A percentile compares a stretch with the other conserved stretches of the same genome.
Evolutionary conservation across 225 moss, liverwort and hornwort genomes (phyloP).

Genomic region (Rhytidiadelphus loreus): DNA sequence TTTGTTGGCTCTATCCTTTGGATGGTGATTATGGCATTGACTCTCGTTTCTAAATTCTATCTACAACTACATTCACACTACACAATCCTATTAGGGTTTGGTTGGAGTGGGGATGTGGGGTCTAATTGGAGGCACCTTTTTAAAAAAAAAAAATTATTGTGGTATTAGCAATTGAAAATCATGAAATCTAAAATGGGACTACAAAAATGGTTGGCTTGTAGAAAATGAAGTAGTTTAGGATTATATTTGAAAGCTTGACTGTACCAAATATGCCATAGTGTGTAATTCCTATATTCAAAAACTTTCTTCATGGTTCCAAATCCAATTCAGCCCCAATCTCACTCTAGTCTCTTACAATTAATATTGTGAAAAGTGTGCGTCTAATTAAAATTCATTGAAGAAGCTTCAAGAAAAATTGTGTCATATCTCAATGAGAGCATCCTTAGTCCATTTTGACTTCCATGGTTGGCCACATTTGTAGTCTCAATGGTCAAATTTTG

Average conservation of each 20-base stretch:
- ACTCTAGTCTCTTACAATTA: not conserved
- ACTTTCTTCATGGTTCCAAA: not conserved
- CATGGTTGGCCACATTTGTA: not conserved
- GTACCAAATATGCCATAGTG: too few relatives aligned
- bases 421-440: not conserved
- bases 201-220: not conserved
- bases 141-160: not conserved
- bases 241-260: fast-evolving
- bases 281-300: not conserved
- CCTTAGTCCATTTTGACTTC: not conserved
- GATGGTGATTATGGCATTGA: too few relatives aligned
- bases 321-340: not conserved
- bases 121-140: not conserved
- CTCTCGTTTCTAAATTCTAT: too few relatives aligned
- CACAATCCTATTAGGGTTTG: too few relatives aligned
- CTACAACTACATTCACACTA: too few relatives aligned
- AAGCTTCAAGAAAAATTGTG: fast-evolving
- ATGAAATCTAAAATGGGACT: too few relatives aligned
- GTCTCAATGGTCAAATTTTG: not conserved
- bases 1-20: not conserved
- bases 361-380: not conserved
- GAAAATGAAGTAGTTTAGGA: not conserved
- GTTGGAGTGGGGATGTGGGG: too few relatives aligned
- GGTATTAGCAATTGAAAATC: not conserved
- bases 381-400: too few relatives aligned